Base-by-base conservation (phyloP, 495 filamentous ascomycete species). In the Podospora sp. region DNA sequence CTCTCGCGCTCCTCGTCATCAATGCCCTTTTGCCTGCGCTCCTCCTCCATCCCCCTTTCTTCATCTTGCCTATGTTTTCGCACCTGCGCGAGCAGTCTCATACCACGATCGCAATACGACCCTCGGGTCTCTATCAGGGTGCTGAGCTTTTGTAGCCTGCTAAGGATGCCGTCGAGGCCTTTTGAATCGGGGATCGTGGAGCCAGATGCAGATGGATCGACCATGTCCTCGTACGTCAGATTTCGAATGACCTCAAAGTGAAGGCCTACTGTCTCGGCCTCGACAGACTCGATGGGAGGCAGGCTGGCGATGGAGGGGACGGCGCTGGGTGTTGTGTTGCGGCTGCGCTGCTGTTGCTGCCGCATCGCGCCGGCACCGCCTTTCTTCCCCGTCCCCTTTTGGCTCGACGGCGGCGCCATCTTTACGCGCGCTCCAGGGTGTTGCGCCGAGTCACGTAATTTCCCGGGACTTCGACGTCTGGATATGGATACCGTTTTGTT, bases 321-420 rank as follows among this genome's bases (percentile, higher is more conserved):
- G 69, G 82, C 86, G 49, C 90, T 90, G 46, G 92, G 92, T 3
- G 92, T 96, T 12, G 92, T 93, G 77, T 95, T 94, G 71, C 92
- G 90, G 73, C 91, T 94, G 63, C 89, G 88, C 71, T 91, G 91
- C 67, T 72, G 71, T 29, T 73, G 72, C 40, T 76, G 72, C 57
- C 87, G 89, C 65, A 92, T 89, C 57, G 81, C 85, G 70, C 89
- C 88, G 65, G 88, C 78, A 63, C 81, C 83, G 66, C 78, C 82
- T 72, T 87, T 88, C 85, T 93, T 93, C 70, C 89, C 86, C 68
- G 92, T 93, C 66, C 91, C 89, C 78, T 93, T 93, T 74, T 86
- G 84, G 65, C 85, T 82, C 52, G 80, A 81, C 26, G 76, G 74
- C 20, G 83, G 83, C 71, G 85, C 81, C 84, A 85, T 86, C 60